These are phyloP conservation scores for Botrytis paeoniae DNA, from an alignment of 2,329 filamentous ascomycete species.

Conservation along the genomic window DNA sequence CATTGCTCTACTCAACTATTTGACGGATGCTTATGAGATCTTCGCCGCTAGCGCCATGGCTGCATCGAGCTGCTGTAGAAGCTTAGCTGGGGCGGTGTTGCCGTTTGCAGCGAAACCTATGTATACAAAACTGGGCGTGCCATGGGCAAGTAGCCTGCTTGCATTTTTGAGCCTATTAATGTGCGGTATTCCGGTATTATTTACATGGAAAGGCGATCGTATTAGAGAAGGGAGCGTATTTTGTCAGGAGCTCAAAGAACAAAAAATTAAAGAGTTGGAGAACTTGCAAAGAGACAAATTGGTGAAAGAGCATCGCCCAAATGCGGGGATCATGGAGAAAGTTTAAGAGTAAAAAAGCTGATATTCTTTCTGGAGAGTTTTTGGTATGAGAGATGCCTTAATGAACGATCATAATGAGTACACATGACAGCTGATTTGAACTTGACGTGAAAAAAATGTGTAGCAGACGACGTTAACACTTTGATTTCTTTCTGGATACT, in stretches of 20 bases:
- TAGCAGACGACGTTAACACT: neutral
- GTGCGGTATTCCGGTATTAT: conserved; percentile 50
- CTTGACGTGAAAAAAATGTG: neutral
- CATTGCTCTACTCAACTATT: conserved; percentile 59
- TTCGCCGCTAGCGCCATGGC: conserved; percentile 57
- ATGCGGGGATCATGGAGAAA: conserved; percentile 5
- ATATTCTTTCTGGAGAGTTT: neutral
- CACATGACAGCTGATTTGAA: neutral
- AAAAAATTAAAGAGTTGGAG: conserved; percentile 34
- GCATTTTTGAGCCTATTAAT: conserved; percentile 48
- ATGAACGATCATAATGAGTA: neutral
- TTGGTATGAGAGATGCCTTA: neutral
- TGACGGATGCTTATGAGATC: conserved; percentile 54
- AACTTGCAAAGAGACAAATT: conserved; percentile 28
- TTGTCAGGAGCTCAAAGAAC: conserved; percentile 47
- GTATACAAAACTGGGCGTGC: conserved; percentile 46
- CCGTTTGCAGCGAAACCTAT: conserved; percentile 48
- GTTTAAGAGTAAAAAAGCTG: neutral
- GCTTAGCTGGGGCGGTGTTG: conserved; percentile 45
- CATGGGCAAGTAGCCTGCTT: conserved; percentile 47
- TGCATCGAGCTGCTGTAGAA: conserved; percentile 41
- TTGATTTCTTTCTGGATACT: neutral
- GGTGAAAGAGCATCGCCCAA: conserved; percentile 5
- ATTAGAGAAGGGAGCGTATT: conserved; percentile 49
- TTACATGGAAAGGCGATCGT: conserved; percentile 47